These are phyloP conservation scores for Blumeria graminis DNA, from an alignment of 2,329 filamentous ascomycete genomes.

Conservation along the genomic window DNA sequence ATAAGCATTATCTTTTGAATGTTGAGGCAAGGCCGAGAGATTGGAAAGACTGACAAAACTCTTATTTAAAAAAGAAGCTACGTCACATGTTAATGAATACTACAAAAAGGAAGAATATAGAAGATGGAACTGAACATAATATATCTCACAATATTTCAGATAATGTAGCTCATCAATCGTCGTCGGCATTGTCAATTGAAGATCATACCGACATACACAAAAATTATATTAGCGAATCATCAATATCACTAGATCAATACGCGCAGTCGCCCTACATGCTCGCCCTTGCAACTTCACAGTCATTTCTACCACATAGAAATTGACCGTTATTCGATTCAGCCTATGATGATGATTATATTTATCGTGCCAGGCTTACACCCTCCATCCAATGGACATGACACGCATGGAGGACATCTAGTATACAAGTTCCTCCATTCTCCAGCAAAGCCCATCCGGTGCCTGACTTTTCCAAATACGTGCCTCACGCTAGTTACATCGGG, in stretches of 20 bases:
- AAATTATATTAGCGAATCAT: background rate
- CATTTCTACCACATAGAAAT: background rate
- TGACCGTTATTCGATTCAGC: background rate
- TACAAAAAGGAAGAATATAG: background rate
- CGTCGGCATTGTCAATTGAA: background rate
- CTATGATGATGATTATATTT: too few species aligned
- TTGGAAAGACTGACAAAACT: background rate
- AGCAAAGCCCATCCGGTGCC: too few species aligned
- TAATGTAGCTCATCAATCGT: background rate
- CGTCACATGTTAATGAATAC: background rate
- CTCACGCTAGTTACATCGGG: too few species aligned
- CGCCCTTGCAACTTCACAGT: background rate
- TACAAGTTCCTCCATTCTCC: too few species aligned
- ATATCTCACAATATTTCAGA: background rate
- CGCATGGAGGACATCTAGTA: too few species aligned
- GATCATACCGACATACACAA: background rate
- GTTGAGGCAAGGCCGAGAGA: background rate
- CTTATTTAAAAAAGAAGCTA: background rate
- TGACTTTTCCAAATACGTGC: too few species aligned
- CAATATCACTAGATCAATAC: background rate
- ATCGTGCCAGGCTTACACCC: too few species aligned
- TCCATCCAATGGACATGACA: too few species aligned
- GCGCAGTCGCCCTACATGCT: background rate
- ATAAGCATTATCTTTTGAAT: too few species aligned
- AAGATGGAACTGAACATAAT: background rate